Conservation (phyloP, 2,329 filamentous ascomycete genomes). For the Boeremia exigua region DNA sequence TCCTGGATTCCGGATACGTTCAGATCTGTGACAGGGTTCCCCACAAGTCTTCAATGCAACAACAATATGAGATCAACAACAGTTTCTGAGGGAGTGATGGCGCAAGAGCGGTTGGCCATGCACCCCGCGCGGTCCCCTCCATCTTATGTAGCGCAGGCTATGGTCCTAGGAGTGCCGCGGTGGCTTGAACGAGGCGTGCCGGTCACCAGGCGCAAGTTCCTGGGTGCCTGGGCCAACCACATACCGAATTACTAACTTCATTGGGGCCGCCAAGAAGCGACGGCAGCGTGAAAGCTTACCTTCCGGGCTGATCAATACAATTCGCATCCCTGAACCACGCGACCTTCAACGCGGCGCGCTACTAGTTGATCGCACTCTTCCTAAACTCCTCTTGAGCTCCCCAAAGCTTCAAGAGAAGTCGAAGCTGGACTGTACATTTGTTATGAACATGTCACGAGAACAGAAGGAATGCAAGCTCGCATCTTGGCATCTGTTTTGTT, state of each 20-base stretch:
- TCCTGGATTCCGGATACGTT: neutral
- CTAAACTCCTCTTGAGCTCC: neutral
- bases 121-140: constrained; percentile 12
- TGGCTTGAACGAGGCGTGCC: constrained; percentile 15
- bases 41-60: neutral
- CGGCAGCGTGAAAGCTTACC: constrained; percentile 12
- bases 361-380: neutral
- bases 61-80: neutral
- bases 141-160: constrained; percentile 7
- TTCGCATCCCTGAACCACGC: neutral
- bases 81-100: neutral
- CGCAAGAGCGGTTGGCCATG: neutral
- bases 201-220: constrained; percentile 13
- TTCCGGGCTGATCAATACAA: neutral
- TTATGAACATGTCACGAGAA: constrained; percentile 11
- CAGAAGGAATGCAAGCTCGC: neutral
- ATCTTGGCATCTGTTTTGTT: constrained; percentile 10
- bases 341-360: neutral
- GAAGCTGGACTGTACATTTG: neutral
- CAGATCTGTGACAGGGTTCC: constrained; percentile 7
- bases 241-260: constrained; percentile 10
- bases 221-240: constrained; percentile 9
- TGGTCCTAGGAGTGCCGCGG: constrained; percentile 6
- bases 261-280: constrained; percentile 6
- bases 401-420: neutral